Conservation (phyloP, 345 rosid species). For the Toxicodendron radicans region DNA sequence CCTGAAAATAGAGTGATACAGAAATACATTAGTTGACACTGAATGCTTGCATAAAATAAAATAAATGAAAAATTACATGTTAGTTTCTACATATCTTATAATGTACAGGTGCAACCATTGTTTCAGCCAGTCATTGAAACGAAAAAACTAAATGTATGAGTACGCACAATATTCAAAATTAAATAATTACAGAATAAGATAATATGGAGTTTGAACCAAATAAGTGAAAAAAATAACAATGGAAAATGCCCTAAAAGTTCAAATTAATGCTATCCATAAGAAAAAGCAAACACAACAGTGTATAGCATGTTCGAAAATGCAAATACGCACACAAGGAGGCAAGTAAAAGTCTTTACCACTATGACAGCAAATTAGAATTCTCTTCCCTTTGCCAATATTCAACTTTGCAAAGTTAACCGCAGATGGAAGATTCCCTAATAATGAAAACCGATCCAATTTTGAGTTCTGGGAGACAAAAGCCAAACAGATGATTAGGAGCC, state of each 20-base stretch:
- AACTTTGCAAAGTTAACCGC: constrained; percentile 60
- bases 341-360: constrained; percentile 49
- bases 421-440: constrained; percentile 57
- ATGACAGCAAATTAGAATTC: constrained; percentile 72
- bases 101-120: not conserved
- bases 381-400: constrained; percentile 54
- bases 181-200: not conserved
- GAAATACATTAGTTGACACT: constrained; percentile 10
- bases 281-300: not conserved
- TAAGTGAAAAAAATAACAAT: not conserved
- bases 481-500: constrained; percentile 12
- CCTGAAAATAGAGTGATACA: constrained; percentile 45
- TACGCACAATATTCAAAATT: not conserved
- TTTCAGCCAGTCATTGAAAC: too few relatives aligned
- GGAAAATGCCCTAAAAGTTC: too few relatives aligned
- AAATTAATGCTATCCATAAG: not conserved
- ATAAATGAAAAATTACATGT: not conserved
- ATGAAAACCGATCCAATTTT: constrained; percentile 69
- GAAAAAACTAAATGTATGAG: too few relatives aligned
- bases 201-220: not conserved
- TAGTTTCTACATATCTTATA: not conserved
- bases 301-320: not conserved
- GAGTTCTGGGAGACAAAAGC: constrained; percentile 52
- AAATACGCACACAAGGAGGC: not conserved
- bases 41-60: not conserved